A percentile compares a stretch with the other conserved stretches of the same genome.
Conservation (phyloP, 139 green algal species). For the Choricystis sp. region DNA sequence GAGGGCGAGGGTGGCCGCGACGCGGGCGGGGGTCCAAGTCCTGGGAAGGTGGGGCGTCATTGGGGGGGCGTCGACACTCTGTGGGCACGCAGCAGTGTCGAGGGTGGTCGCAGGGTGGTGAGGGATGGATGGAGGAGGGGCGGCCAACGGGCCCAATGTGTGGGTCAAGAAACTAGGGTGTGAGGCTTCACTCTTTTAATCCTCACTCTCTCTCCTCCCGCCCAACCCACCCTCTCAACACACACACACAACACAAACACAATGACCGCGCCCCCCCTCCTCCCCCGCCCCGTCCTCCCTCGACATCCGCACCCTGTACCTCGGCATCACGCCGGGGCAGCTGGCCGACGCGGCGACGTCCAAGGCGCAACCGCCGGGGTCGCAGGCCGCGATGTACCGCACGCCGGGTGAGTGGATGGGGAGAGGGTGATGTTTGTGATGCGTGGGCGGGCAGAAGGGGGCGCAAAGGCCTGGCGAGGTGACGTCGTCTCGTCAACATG, state of each 20-base stretch:
- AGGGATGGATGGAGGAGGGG: too few relatives aligned
- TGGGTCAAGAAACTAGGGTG: too few relatives aligned
- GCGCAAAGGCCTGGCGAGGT: too few relatives aligned
- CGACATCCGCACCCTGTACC: background rate
- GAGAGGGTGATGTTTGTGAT: too few relatives aligned
- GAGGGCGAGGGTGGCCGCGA: conserved; percentile 17
- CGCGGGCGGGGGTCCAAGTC: conserved; percentile 16
- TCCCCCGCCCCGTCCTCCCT: background rate
- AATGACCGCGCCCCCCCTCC: background rate
- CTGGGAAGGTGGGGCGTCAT: too few relatives aligned
- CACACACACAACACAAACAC: background rate
- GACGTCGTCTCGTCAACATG: too few relatives aligned
- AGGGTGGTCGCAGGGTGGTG: too few relatives aligned
- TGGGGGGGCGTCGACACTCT: too few relatives aligned
- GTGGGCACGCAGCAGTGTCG: too few relatives aligned
- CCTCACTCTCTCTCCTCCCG: background rate
- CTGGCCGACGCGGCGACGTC: background rate
- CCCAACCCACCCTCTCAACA: background rate
- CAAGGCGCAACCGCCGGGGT: background rate
- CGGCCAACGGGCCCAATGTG: too few relatives aligned
- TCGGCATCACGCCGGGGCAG: background rate
- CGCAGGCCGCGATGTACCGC: background rate
- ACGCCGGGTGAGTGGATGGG: too few relatives aligned
- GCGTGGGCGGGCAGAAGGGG: too few relatives aligned
- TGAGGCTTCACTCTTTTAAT: background rate